phyloP scores from a whole-genome alignment of 306 rosid species.

The Clitoria ternatea region DNA sequence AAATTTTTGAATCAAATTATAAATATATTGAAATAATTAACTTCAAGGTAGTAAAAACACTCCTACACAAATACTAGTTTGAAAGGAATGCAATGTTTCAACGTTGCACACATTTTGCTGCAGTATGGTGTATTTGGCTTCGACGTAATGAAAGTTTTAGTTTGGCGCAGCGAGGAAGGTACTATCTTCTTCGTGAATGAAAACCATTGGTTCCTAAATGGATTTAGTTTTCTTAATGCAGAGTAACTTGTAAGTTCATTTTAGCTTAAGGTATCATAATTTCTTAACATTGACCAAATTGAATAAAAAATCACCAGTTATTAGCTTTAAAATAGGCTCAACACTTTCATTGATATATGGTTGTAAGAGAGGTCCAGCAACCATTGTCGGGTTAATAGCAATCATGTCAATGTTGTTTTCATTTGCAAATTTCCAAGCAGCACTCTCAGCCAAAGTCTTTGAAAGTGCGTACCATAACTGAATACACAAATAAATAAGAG shows the following conservation, averaged over 20 bases:
- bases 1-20: neutral
- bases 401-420: conserved; percentile 76
- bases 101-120: neutral
- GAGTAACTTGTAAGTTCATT: neutral
- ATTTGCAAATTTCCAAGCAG: conserved; percentile 80
- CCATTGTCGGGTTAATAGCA: conserved; percentile 64
- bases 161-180: too few relatives aligned
- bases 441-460: conserved; percentile 85
- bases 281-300: neutral
- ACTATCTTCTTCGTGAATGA: neutral
- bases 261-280: neutral
- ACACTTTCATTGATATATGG: conserved; percentile 66
- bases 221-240: neutral
- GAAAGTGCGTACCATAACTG: conserved; percentile 76
- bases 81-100: neutral
- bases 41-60: neutral
- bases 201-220: neutral
- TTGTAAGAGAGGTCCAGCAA: conserved; percentile 78
- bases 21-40: neutral
- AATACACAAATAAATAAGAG: conserved; percentile 9
- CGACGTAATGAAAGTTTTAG: neutral
- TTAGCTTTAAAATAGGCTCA: conserved; percentile 39
- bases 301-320: conserved; percentile 46
- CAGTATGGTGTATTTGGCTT: neutral
- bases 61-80: neutral